These are phyloP conservation scores for Apodospora peruviana DNA, from an alignment of 495 filamentous ascomycete species.

Conservation along the genomic window DNA sequence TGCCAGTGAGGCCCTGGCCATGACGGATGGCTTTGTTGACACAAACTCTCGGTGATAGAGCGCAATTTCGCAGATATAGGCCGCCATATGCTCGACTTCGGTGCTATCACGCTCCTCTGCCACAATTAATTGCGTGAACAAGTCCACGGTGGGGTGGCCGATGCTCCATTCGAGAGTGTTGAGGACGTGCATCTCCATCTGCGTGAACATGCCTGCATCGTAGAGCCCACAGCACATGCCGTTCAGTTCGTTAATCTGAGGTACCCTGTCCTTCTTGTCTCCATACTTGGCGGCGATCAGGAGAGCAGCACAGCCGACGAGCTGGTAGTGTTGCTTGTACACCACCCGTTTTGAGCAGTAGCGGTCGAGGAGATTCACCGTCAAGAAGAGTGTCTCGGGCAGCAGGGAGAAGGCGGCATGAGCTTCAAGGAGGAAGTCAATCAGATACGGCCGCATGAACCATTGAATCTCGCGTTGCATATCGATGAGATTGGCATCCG, in stretches of 20 bases:
- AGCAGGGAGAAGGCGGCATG: constrained; percentile 91
- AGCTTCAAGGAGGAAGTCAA: constrained; percentile 97
- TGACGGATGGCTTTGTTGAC: constrained; percentile 77
- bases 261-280: constrained; percentile 94
- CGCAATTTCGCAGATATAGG: constrained; percentile 90
- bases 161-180: constrained; percentile 96
- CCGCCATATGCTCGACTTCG: constrained; percentile 89
- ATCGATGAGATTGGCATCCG: constrained; percentile 95
- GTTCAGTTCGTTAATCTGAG: constrained; percentile 90
- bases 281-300: constrained; percentile 98
- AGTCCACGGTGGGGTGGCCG: constrained; percentile 91
- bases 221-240: constrained; percentile 99
- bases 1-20: constrained; percentile 81
- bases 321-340: constrained; percentile 97
- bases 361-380: constrained; percentile 91
- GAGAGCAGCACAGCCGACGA: constrained; percentile 93
- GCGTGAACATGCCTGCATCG: constrained; percentile 98
- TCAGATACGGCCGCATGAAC: constrained; percentile 98
- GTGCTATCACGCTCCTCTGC: constrained; percentile 66
- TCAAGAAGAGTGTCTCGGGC: constrained; percentile 90
- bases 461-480: constrained; percentile 99
- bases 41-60: constrained; percentile 96
- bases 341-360: constrained; percentile 99
- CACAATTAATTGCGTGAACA: constrained; percentile 75
- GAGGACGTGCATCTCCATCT: constrained; percentile 99